These are phyloP conservation scores for Pythium rishiriense DNA, from an alignment of 352 stramenopile species.

Conservation along the genomic window DNA sequence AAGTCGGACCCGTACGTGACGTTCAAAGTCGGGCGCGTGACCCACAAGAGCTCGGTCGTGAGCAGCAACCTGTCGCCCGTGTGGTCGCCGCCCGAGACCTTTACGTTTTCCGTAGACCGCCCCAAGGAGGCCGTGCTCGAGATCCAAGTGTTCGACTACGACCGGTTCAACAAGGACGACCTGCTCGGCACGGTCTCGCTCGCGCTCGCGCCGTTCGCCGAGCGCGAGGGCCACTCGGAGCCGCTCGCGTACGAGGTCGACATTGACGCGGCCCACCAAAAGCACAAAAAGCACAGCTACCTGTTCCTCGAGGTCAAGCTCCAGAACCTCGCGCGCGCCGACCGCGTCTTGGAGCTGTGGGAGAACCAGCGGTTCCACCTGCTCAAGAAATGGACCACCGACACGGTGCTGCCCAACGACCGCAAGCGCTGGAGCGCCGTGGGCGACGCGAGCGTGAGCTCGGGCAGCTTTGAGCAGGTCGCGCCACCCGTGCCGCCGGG, in stretches of 20 bases:
- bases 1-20: slow-evolving; percentile 86
- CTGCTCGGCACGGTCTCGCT: slow-evolving; percentile 65
- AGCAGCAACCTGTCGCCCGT: slow-evolving; percentile 59
- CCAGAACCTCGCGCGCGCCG: slow-evolving; percentile 52
- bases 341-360: slow-evolving; percentile 78
- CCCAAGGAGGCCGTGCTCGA: slow-evolving; percentile 52
- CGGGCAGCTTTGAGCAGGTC: slow-evolving; percentile 66
- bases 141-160: slow-evolving; percentile 71
- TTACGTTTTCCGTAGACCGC: slow-evolving; percentile 67
- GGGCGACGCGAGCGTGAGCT: slow-evolving; percentile 58
- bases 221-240: slow-evolving; percentile 36
- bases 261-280: slow-evolving; percentile 41
- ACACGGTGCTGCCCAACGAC: slow-evolving; percentile 55
- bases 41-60: slow-evolving; percentile 70
- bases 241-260: slow-evolving; percentile 75
- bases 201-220: slow-evolving; percentile 50
- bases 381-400: slow-evolving; percentile 74
- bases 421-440: slow-evolving; percentile 73
- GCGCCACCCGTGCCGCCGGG: slow-evolving; percentile 59
- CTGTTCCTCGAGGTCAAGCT: slow-evolving; percentile 78
- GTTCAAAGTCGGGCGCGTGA: slow-evolving; percentile 66
- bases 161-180: slow-evolving; percentile 78
- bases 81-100: slow-evolving; percentile 67
- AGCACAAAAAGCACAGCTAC: slow-evolving; percentile 70
- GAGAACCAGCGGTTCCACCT: slow-evolving; percentile 84